Evolutionary conservation across 208 protist species (phyloP), one percentile per base, ranked within the genome.

Genomic region (Acanthamoeba culbertsoni): DNA sequence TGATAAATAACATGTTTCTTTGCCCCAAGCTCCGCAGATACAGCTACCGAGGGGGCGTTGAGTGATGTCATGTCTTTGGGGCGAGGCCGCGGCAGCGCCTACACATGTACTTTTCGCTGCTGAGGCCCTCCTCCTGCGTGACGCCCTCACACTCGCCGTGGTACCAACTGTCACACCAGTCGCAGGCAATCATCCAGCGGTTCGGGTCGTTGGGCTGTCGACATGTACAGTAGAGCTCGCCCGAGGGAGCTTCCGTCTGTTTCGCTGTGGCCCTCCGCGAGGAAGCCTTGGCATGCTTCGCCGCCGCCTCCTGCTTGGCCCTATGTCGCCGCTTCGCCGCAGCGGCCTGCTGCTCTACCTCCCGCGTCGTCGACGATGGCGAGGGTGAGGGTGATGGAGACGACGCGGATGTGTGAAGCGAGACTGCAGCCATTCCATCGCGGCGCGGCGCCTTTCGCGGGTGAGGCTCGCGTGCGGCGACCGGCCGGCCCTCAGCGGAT

Each of bases 91-190:
- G 42, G 35, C 86, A 92, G 5, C 59, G 59, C 2, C 43, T 37
- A 16, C 59, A 73, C 42, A 75, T 73, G 57, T 77, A 92, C n/a
- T 26, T 57, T 31, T 8, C 12, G 12, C 68, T 88, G 37, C 28
- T 4, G 18, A 12, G 18, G 33, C 31, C 16, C 55, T 92, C 59
- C 45, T 73, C 51, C n/a, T 48, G 43, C 37, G 37, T 92, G 59
- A 92, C 45, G 48, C 59, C 59, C 59, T 92, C 79, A 28, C 79
- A 88, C 6, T 65, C 53, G 79, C 51, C 79, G 79, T 88, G 79
- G 37, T 40, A 88, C 79, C 79, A 88, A 46, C 79, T 28, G 35
- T 88, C 46, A 46, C 79, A 88, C 31, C 28, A 62, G 79, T 88
- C 79, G 79, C 79, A 88, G 20, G 31, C 40, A 46, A 88, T 63